These are phyloP conservation scores for Syzygium aromaticum DNA, from an alignment of 345 rosid species.

Conservation along the genomic window DNA sequence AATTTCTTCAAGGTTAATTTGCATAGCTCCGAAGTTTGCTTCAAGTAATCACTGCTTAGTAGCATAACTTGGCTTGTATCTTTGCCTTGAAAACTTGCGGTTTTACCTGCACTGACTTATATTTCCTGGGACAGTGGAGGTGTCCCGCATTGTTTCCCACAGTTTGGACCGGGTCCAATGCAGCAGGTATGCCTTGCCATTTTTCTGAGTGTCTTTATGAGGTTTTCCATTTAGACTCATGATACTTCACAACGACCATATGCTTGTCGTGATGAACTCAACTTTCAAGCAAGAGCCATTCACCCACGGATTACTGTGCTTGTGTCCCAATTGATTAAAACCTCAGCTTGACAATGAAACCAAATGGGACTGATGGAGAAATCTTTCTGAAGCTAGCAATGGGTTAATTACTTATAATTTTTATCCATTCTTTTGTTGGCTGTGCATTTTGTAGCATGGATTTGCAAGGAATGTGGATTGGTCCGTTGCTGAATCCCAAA, in stretches of 20 bases:
- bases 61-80: not conserved
- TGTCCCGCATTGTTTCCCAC: slow-evolving; percentile 95
- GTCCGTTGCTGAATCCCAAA: slow-evolving; percentile 60
- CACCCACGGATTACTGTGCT: not conserved
- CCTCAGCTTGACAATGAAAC: not conserved
- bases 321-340: not conserved
- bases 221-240: not conserved
- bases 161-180: slow-evolving; percentile 86
- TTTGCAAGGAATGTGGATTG: slow-evolving; percentile 96
- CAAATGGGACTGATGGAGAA: not conserved
- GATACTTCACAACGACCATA: not conserved
- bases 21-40: not conserved
- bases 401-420: not conserved
- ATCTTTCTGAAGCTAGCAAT: not conserved
- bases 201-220: slow-evolving; percentile 1
- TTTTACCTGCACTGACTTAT: not conserved
- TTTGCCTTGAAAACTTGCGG: not conserved
- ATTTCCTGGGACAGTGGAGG: slow-evolving; percentile 65
- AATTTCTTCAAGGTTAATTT: not conserved
- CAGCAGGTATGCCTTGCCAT: slow-evolving; percentile 56
- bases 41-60: not conserved
- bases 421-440: not conserved
- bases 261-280: not conserved
- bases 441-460: slow-evolving; percentile 56
- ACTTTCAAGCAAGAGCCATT: not conserved